Evolutionary conservation across 2,329 filamentous ascomycete genomes (phyloP).

Genomic region (Cordyceps cateniannulata): DNA sequence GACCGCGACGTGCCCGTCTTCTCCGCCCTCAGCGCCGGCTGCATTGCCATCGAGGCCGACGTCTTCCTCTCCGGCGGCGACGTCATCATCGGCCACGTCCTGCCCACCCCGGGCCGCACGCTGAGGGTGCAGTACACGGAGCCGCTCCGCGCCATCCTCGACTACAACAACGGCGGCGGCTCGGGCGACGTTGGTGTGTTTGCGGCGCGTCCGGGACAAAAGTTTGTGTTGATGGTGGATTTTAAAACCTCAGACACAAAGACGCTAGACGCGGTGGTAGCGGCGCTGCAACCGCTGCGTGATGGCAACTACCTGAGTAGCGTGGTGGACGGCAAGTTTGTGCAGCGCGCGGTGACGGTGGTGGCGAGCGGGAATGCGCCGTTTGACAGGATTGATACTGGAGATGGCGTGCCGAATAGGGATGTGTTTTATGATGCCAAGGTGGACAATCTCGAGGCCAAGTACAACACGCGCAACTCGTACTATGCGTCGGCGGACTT

Average conservation of each 20-base stretch:
- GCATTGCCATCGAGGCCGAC: constrained; percentile 61
- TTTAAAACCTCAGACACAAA: constrained; percentile 46
- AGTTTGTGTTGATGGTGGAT: constrained; percentile 60
- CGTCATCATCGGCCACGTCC: constrained; percentile 57
- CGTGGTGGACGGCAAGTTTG: constrained; percentile 43
- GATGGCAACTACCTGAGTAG: constrained; percentile 50
- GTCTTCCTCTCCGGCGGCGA: constrained; percentile 53
- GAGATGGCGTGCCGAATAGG: constrained; percentile 12
- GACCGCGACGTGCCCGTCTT: constrained; percentile 58
- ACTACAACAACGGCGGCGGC: constrained; percentile 16
- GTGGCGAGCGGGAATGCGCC: constrained; percentile 55
- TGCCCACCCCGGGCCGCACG: constrained; percentile 10
- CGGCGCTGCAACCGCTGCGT: constrained; percentile 48
- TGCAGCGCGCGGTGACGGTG: constrained; percentile 56
- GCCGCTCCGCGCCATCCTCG: constrained; percentile 13
- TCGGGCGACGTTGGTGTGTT: constrained; percentile 43
- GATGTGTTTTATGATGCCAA: constrained; percentile 14
- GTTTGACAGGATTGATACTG: constrained; percentile 14
- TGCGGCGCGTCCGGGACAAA: constrained; percentile 42
- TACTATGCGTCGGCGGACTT: constrained; percentile 16
- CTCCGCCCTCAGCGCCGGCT: constrained; percentile 53
- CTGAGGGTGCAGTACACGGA: constrained; percentile 14
- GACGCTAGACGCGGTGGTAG: constrained; percentile 19
- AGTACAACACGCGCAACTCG: constrained; percentile 14
- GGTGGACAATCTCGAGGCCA: constrained; percentile 10